Percentiles rank a stretch among this genome's conserved stretches.
Evolutionary conservation across 1,139 yeast species (phyloP).

Genomic region (Candida labiduridarum): DNA sequence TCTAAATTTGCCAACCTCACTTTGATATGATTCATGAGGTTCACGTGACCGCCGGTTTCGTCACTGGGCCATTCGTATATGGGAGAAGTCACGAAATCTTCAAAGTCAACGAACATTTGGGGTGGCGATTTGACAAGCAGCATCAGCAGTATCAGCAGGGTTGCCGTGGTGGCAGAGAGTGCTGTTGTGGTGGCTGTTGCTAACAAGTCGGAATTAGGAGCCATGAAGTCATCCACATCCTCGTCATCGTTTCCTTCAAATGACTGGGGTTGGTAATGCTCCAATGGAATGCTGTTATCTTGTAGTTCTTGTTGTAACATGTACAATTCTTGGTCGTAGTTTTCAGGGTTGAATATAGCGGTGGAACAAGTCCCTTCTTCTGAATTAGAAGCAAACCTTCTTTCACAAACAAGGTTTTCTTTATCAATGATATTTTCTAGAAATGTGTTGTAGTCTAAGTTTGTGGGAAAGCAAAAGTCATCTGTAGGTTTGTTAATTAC

Average conservation of each 20-base stretch:
- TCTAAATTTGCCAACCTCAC: slow-evolving; percentile 15
- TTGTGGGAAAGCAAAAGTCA: slow-evolving; percentile 4
- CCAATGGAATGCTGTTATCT: slow-evolving; percentile 5
- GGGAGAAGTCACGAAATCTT: slow-evolving; percentile 15
- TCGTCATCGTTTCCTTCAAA: slow-evolving; percentile 3
- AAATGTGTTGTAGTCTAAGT: slow-evolving; percentile 4
- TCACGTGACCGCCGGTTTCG: slow-evolving; percentile 14
- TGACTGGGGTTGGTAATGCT: slow-evolving; percentile 9
- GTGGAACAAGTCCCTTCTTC: not conserved
- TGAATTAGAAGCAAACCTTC: not conserved
- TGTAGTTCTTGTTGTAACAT: slow-evolving; percentile 7
- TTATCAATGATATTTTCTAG: slow-evolving; percentile 6
- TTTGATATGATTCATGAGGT: slow-evolving; percentile 13
- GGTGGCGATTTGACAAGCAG: slow-evolving; percentile 10
- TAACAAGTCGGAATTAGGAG: slow-evolving; percentile 5
- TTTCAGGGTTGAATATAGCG: slow-evolving; percentile 4
- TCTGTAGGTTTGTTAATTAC: not conserved
- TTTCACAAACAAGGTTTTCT: not conserved
- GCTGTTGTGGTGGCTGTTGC: slow-evolving; percentile 4
- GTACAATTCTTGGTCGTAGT: slow-evolving; percentile 7
- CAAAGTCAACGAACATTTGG: slow-evolving; percentile 8
- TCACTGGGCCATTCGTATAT: slow-evolving; percentile 20
- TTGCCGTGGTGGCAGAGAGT: slow-evolving; percentile 4
- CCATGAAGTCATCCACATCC: not conserved
- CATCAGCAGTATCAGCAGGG: slow-evolving; percentile 9